phyloP scores from a whole-genome alignment of 2,329 filamentous ascomycete species.

The Allantophomopsis lycopodina region DNA sequence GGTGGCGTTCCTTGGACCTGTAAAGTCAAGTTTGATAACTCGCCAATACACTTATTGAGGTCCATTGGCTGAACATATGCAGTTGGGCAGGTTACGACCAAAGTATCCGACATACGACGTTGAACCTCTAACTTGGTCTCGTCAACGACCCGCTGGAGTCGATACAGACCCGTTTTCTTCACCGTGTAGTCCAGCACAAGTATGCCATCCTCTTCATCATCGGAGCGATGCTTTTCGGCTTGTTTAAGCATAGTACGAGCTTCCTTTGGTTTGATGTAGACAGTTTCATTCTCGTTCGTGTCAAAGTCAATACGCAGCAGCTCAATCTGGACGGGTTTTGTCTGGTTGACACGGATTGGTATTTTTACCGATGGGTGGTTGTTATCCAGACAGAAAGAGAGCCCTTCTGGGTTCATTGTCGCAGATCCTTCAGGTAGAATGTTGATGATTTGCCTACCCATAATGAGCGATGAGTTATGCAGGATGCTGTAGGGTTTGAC shows the following conservation, averaged over 20 bases:
- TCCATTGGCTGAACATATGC: conserved; percentile 56
- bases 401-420: conserved; percentile 67
- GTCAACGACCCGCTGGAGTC: conserved; percentile 73
- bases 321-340: conserved; percentile 77
- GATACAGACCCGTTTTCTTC: conserved; percentile 81
- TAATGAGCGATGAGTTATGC: conserved; percentile 84
- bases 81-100: conserved; percentile 76
- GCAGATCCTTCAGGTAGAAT: conserved; percentile 95
- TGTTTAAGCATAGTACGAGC: conserved; percentile 62
- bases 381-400: conserved; percentile 69
- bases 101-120: conserved; percentile 58
- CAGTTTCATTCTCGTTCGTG: conserved; percentile 64
- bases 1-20: conserved; percentile 83
- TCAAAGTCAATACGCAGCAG: conserved; percentile 78
- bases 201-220: conserved; percentile 38
- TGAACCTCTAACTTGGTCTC: conserved; percentile 91
- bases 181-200: conserved; percentile 60
- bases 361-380: conserved; percentile 48
- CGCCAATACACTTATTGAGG: conserved; percentile 65
- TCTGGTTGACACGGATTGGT: conserved; percentile 89
- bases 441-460: conserved; percentile 95
- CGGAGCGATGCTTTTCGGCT: conserved; percentile 49
- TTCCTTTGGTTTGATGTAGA: conserved; percentile 62
- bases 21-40: conserved; percentile 73
- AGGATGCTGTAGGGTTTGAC: conserved; percentile 81